A percentile compares a stretch with the other conserved stretches of the same genome.
These are phyloP conservation scores for Gossypioides kirkii DNA, from an alignment of 345 rosid species.

Conservation along the genomic window DNA sequence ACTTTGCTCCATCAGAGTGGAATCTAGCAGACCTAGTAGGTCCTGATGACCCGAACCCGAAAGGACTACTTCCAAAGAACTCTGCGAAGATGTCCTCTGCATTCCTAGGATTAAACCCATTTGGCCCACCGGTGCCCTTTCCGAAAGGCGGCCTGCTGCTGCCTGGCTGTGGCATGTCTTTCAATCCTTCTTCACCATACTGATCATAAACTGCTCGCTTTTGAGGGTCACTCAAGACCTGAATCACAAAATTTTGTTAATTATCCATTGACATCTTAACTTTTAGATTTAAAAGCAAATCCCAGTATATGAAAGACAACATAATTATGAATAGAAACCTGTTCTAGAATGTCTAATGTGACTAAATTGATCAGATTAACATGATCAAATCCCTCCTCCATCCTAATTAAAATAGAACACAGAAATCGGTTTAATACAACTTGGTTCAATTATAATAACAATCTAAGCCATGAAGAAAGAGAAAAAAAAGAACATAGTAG, in stretches of 20 bases:
- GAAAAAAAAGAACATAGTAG: no score
- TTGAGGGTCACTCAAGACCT: constrained; percentile 91
- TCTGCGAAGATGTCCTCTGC: constrained; percentile 97
- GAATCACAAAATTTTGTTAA: constrained; percentile 15
- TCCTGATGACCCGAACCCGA: constrained; percentile 68
- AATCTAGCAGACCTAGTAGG: constrained; percentile 65
- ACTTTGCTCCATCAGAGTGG: constrained; percentile 69
- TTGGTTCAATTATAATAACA: no score
- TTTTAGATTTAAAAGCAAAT: neutral
- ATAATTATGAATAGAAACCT: neutral
- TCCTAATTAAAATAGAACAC: no score
- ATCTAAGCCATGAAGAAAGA: no score
- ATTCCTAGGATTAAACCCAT: constrained; percentile 85
- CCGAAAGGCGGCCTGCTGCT: constrained; percentile 37
- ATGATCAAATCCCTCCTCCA: no score
- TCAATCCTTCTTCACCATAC: constrained; percentile 90
- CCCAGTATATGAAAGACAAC: neutral
- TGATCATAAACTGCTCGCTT: constrained; percentile 75
- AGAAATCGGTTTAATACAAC: no score
- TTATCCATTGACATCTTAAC: neutral
- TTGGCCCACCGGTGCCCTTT: constrained; percentile 27
- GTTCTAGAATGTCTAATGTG: neutral
- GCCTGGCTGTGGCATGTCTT: constrained; percentile 66
- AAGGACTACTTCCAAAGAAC: constrained; percentile 89
- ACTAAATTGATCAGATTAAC: neutral